These are phyloP conservation scores for Leptographium radiaticola DNA, from an alignment of 2,329 filamentous ascomycete species.

Conservation along the genomic window DNA sequence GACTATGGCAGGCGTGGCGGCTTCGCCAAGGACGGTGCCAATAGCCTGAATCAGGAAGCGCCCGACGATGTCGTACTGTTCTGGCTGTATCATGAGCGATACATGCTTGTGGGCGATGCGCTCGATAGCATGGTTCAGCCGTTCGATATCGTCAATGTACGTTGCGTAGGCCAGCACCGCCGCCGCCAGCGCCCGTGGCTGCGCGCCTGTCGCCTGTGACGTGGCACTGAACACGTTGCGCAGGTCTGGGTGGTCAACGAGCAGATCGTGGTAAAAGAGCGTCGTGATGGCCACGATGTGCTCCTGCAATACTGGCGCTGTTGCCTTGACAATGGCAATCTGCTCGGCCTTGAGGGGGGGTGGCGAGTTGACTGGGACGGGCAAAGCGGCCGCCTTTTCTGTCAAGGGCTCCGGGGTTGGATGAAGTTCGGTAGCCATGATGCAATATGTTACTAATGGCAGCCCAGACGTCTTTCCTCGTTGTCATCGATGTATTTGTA, in stretches of 20 bases:
- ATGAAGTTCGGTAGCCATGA: neutral
- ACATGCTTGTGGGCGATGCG: conserved; percentile 68
- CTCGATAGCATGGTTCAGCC: conserved; percentile 42
- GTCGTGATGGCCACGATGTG: conserved; percentile 59
- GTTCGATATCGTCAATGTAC: conserved; percentile 57
- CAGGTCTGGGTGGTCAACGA: conserved; percentile 49
- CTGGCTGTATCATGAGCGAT: conserved; percentile 53
- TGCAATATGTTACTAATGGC: neutral
- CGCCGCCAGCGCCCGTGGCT: conserved; percentile 55
- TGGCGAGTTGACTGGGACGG: neutral
- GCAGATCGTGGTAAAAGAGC: conserved; percentile 58
- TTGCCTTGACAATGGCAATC: conserved; percentile 61
- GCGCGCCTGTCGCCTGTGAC: conserved; percentile 54
- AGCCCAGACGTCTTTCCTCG: too few species aligned
- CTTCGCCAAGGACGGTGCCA: conserved; percentile 51
- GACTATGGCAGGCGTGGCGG: conserved; percentile 50
- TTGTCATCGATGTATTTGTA: too few species aligned
- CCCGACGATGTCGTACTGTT: conserved; percentile 60
- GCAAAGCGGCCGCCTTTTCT: neutral
- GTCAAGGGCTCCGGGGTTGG: neutral
- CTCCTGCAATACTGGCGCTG: conserved; percentile 56
- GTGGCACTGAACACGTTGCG: conserved; percentile 59
- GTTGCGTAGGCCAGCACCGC: conserved; percentile 60
- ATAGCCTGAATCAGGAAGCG: conserved; percentile 56
- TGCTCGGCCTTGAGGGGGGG: conserved; percentile 35